phyloP scores from a whole-genome alignment of 2,329 filamentous ascomycete species.

The Penicillium sp. region DNA sequence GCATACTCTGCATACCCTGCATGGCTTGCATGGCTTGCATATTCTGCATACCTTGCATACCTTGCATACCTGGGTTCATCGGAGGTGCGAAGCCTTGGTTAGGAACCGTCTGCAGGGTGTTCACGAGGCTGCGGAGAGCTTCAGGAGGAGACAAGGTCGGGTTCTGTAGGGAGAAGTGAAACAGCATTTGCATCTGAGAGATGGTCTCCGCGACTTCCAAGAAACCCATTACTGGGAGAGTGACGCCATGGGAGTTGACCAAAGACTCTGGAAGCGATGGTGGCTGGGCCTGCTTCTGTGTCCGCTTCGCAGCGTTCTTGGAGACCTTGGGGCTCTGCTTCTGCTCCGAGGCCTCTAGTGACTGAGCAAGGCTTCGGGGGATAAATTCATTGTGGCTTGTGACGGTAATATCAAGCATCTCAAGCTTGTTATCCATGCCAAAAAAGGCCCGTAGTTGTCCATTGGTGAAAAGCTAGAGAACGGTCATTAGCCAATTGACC shows the following conservation, averaged over 20 bases:
- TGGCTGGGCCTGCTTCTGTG: conserved; percentile 44
- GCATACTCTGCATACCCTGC: background rate
- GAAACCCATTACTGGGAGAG: conserved; percentile 54
- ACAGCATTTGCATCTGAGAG: conserved; percentile 59
- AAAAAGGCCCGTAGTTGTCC: conserved; percentile 76
- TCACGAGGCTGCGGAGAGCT: conserved; percentile 53
- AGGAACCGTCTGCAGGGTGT: conserved; percentile 39
- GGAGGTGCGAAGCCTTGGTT: conserved; percentile 28
- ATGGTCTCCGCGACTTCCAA: conserved; percentile 64
- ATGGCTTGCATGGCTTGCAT: background rate
- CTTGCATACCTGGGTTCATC: conserved; percentile 36
- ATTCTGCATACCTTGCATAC: conserved; percentile 15
- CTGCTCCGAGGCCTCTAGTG: conserved; percentile 49
- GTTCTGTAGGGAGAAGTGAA: conserved; percentile 54
- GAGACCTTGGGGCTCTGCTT: conserved; percentile 58
- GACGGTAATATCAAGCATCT: conserved; percentile 77
- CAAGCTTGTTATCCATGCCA: conserved; percentile 72
- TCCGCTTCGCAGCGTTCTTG: conserved; percentile 51
- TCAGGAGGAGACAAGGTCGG: conserved; percentile 51
- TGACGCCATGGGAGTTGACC: conserved; percentile 52
- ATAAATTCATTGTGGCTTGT: conserved; percentile 77
- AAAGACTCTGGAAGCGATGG: conserved; percentile 44
- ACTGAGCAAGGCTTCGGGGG: conserved; percentile 58
- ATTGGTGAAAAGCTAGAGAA: conserved; percentile 63
- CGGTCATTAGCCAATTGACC: background rate